These are phyloP conservation scores for Penicillium taxi DNA, from an alignment of 495 filamentous ascomycete genomes.

Conservation along the genomic window DNA sequence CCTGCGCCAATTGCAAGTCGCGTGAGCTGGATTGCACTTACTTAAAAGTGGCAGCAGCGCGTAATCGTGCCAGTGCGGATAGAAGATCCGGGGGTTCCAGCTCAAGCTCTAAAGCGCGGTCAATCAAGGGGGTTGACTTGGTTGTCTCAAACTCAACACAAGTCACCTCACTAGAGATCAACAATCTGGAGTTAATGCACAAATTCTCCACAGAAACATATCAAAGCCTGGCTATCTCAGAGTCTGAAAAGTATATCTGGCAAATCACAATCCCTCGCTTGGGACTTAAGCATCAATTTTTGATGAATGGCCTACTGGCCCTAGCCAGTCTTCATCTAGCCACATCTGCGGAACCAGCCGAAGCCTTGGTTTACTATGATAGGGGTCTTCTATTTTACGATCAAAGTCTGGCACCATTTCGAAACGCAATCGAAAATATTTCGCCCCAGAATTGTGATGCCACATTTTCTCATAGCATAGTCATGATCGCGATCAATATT, in stretches of 20 bases:
- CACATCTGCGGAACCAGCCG: slow-evolving; percentile 23
- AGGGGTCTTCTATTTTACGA: slow-evolving; percentile 45
- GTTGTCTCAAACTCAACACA: too few relatives aligned
- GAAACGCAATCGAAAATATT: slow-evolving; percentile 38
- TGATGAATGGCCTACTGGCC: slow-evolving; percentile 49
- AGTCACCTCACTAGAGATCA: too few relatives aligned
- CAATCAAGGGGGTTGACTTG: too few relatives aligned
- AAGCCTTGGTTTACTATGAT: slow-evolving; percentile 39
- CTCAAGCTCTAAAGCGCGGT: too few relatives aligned
- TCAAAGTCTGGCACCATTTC: slow-evolving; percentile 38
- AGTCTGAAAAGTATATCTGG: slow-evolving; percentile 26
- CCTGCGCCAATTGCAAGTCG: slow-evolving; percentile 20
- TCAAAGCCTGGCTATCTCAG: slow-evolving; percentile 23
- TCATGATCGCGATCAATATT: slow-evolving; percentile 43
- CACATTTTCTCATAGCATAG: slow-evolving; percentile 43
- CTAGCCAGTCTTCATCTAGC: slow-evolving; percentile 49
- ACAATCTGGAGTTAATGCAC: slow-evolving; percentile 35
- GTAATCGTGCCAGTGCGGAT: too few relatives aligned
- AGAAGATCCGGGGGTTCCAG: too few relatives aligned
- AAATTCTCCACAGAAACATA: slow-evolving; percentile 37
- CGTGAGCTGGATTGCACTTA: slow-evolving; percentile 22
- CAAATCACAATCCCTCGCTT: slow-evolving; percentile 38
- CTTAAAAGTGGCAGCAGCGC: too few relatives aligned
- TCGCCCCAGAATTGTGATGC: slow-evolving; percentile 43
- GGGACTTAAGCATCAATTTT: slow-evolving; percentile 43